phyloP scores from a whole-genome alignment of 257 asterid genomes.

The Penstemon davidsonii region DNA sequence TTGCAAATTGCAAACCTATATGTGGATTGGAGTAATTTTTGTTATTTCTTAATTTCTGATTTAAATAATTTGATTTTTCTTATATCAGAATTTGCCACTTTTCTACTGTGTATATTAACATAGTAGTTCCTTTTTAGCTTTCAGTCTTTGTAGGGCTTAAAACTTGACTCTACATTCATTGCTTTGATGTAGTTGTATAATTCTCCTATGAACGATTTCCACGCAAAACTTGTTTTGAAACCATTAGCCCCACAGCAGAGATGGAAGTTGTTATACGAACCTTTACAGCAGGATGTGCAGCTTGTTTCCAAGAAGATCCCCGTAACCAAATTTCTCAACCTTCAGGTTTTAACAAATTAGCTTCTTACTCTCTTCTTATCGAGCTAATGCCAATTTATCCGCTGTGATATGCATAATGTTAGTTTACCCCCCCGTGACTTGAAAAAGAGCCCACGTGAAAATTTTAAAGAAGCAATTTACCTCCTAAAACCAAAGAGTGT shows the following conservation, averaged over 20 bases:
- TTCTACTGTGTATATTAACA: too few relatives aligned
- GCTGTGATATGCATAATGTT: too few relatives aligned
- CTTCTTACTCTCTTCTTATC: not conserved
- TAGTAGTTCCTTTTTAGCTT: too few relatives aligned
- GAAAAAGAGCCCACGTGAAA: too few relatives aligned
- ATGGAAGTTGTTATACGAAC: conserved; percentile 92
- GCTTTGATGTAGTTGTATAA: conserved; percentile 61
- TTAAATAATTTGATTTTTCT: not conserved
- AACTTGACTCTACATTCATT: conserved; percentile 19
- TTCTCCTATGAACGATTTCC: conserved; percentile 82
- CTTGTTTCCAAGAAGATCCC: conserved; percentile 95
- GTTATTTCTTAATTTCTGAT: too few relatives aligned
- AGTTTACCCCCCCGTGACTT: too few relatives aligned
- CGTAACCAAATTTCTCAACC: conserved; percentile 76
- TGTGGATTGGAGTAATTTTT: too few relatives aligned
- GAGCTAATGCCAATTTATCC: too few relatives aligned
- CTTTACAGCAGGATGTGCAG: conserved; percentile 79
- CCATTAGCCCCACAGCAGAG: conserved; percentile 78
- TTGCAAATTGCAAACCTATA: too few relatives aligned
- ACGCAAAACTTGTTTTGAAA: conserved; percentile 85
- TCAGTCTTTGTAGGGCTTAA: not conserved
- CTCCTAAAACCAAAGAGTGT: too few relatives aligned
- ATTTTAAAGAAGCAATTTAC: too few relatives aligned
- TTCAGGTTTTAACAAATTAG: conserved; percentile 61
- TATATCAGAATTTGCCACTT: too few relatives aligned